phyloP scores from a whole-genome alignment of 805 yeast species.

The Kuraishia cidri region DNA sequence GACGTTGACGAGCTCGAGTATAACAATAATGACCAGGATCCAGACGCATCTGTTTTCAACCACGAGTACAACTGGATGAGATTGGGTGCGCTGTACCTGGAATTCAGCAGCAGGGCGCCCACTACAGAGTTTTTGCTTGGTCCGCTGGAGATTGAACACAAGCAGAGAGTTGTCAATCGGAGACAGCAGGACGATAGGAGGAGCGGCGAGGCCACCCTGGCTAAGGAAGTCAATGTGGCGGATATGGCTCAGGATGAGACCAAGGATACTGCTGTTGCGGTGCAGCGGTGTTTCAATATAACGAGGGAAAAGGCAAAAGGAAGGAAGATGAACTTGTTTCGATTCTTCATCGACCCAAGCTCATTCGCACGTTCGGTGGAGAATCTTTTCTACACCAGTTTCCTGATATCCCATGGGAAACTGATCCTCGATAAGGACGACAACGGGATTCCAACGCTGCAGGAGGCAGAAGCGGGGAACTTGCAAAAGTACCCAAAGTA shows the following conservation, averaged over 20 bases:
- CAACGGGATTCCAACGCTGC: slow-evolving; percentile 25
- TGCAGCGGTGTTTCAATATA: slow-evolving; percentile 39
- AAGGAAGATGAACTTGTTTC: slow-evolving; percentile 44
- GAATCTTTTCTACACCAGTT: slow-evolving; percentile 76
- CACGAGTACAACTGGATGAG: slow-evolving; percentile 46
- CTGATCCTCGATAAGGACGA: slow-evolving; percentile 44
- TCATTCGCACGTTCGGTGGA: slow-evolving; percentile 78
- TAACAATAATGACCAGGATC: slow-evolving; percentile 9
- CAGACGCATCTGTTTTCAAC: slow-evolving; percentile 13
- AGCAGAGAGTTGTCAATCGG: slow-evolving; percentile 23
- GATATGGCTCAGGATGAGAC: slow-evolving; percentile 42
- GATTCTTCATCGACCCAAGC: slow-evolving; percentile 63
- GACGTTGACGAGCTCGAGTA: slow-evolving; percentile 10
- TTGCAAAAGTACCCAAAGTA: slow-evolving; percentile 12
- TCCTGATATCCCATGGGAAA: slow-evolving; percentile 67
- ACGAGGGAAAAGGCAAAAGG: slow-evolving; percentile 23
- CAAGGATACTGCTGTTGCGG: slow-evolving; percentile 56
- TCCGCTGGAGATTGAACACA: slow-evolving; percentile 56
- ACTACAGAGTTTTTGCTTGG: slow-evolving; percentile 61
- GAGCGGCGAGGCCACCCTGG: slow-evolving; percentile 33
- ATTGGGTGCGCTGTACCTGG: slow-evolving; percentile 42
- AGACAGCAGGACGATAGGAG: slow-evolving; percentile 32
- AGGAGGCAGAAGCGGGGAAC: slow-evolving; percentile 12
- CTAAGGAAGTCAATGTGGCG: slow-evolving; percentile 41
- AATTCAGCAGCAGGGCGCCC: slow-evolving; percentile 35